Conservation (phyloP, 768 basidiomycete species). For the Pulveroboletus frians region DNA sequence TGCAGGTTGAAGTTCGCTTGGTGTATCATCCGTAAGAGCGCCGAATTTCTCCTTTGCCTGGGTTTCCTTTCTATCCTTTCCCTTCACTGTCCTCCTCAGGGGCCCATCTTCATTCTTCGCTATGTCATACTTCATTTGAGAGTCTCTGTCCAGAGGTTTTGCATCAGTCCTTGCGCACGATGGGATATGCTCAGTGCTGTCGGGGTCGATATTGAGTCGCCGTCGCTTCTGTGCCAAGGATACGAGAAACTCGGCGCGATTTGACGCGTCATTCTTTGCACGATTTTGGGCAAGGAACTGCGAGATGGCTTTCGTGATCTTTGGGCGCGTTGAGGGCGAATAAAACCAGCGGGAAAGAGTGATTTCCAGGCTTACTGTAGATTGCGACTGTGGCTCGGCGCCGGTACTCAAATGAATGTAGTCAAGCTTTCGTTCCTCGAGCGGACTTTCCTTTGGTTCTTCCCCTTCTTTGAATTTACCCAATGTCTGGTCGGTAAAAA, state of each 20-base stretch:
- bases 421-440: slow-evolving; percentile 68
- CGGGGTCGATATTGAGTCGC: slow-evolving; percentile 35
- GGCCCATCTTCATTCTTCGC: slow-evolving; percentile 82
- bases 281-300: slow-evolving; percentile 65
- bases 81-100: slow-evolving; percentile 53
- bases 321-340: slow-evolving; percentile 7
- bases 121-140: slow-evolving; percentile 84
- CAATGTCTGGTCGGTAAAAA: slow-evolving; percentile 18
- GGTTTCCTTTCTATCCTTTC: slow-evolving; percentile 9
- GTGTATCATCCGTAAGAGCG: slow-evolving; percentile 22
- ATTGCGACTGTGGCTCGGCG: slow-evolving; percentile 46
- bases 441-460: slow-evolving; percentile 27
- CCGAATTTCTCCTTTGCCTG: slow-evolving; percentile 8
- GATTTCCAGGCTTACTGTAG: slow-evolving; percentile 45
- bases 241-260: slow-evolving; percentile 68
- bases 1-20: slow-evolving; percentile 50
- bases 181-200: slow-evolving; percentile 29
- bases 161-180: slow-evolving; percentile 77
- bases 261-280: slow-evolving; percentile 70
- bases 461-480: slow-evolving; percentile 29
- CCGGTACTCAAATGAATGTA: slow-evolving; percentile 51
- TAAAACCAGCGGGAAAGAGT: neutral
- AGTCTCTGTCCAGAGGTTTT: slow-evolving; percentile 62
- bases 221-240: slow-evolving; percentile 52
- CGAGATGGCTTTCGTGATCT: slow-evolving; percentile 72